phyloP scores from a whole-genome alignment of 2,329 filamentous ascomycete species.

The Orbilia javanica region DNA sequence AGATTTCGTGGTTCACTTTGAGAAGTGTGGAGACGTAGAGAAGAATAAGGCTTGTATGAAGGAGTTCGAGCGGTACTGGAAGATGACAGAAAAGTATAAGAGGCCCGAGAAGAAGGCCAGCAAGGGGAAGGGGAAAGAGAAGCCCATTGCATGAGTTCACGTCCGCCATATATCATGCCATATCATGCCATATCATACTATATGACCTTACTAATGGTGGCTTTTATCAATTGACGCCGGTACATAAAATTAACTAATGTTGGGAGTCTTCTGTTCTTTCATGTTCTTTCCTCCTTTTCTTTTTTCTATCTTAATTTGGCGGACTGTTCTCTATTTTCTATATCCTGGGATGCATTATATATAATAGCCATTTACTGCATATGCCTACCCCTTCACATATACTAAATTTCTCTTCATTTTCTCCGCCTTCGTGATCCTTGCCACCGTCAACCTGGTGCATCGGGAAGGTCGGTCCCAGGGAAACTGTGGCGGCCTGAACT shows the following conservation, averaged over 20 bases:
- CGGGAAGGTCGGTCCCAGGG: not conserved
- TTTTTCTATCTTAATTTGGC: not conserved
- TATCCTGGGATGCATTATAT: not conserved
- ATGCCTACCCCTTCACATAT: not conserved
- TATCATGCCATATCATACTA: not conserved
- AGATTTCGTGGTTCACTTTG: slow-evolving; percentile 84
- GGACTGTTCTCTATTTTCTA: not conserved
- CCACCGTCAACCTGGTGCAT: not conserved
- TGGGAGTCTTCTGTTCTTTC: not conserved
- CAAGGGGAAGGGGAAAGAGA: slow-evolving; percentile 17
- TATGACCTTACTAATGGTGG: not conserved
- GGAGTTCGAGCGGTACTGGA: slow-evolving; percentile 74
- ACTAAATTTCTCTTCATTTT: not conserved
- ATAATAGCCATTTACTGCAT: not conserved
- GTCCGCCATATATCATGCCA: not conserved
- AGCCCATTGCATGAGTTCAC: not conserved
- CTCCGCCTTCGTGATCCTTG: not conserved
- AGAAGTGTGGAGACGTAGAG: slow-evolving; percentile 73
- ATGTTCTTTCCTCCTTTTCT: not conserved
- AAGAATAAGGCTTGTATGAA: slow-evolving; percentile 75
- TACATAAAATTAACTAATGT: slow-evolving; percentile 4
- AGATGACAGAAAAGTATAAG: slow-evolving; percentile 60
- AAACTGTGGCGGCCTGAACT: not conserved
- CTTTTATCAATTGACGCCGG: not conserved
- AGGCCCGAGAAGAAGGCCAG: slow-evolving; percentile 45